Evolutionary conservation across 805 yeast species (phyloP).

Genomic region (Sugiyamaella americana): DNA sequence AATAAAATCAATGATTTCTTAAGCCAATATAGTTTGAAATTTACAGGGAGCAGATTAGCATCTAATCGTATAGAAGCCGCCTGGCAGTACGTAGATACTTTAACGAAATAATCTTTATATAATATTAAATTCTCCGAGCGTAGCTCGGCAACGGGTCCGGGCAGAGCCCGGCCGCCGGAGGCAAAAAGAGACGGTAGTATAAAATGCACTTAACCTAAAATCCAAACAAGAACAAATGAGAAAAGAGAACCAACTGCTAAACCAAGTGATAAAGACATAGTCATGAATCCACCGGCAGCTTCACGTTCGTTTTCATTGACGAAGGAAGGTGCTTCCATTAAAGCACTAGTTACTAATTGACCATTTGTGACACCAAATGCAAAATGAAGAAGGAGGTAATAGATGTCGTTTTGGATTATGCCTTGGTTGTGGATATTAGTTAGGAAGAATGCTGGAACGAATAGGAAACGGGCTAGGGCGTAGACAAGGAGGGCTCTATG

Average conservation of each 20-base stretch:
- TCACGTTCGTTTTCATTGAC: conserved; percentile 65
- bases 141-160: no score
- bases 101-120: conserved; percentile 14
- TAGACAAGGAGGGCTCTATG: conserved; percentile 46
- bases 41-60: conserved; percentile 12
- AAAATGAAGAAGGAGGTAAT: conserved; percentile 67
- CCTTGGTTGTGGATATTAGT: conserved; percentile 51
- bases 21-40: conserved; percentile 12
- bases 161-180: no score
- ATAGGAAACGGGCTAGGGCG: conserved; percentile 46
- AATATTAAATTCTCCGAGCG: no score
- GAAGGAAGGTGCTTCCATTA: conserved; percentile 64
- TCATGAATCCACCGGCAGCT: conserved; percentile 93
- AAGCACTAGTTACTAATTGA: conserved; percentile 70
- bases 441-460: conserved; percentile 66
- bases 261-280: conserved; percentile 71
- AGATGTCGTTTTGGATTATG: conserved; percentile 42
- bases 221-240: conserved; percentile 58
- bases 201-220: conserved; percentile 5
- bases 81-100: conserved; percentile 19
- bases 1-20: conserved; percentile 15
- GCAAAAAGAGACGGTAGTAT: not conserved
- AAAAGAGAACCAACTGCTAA: conserved; percentile 71
- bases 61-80: conserved; percentile 13
- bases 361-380: conserved; percentile 85